Evolutionary conservation across 257 asterid species (phyloP), one percentile per base, ranked within the genome.

Genomic region (Nicotiana obtusifolia): DNA sequence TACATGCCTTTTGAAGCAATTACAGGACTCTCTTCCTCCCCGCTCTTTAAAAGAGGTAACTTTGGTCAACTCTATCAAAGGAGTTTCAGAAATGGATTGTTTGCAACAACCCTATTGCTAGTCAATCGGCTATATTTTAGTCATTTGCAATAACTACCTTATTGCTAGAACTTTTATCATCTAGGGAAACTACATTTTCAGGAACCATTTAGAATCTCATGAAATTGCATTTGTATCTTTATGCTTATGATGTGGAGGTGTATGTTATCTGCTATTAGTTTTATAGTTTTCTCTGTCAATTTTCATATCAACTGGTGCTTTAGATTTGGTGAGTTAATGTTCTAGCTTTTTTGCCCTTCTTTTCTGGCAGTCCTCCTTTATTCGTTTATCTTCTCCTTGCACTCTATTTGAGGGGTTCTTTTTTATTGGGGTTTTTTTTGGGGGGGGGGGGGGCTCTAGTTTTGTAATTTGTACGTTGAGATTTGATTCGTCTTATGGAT

Each of bases 1-100:
- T 83, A 91, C 93, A 83, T 85, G 85, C 85, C 97, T 90, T 87
- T 91, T 95, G 80, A 89, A 86, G 93, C 97, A 92, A 89, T 92
- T 95, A 47, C 98, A 95, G 88, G 99, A 95, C 85, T 93, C 99
- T 73, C 98, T 95, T 62, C 99, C 99, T 80, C 98, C 99, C 35
- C 95, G 99, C 64, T 90, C 95, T 68, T 66, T 92, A 80, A 84
- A 91, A 87, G 99, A 95, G 99, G 99, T 93, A 87, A 80, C 64
- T 54, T 31, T 52, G 61, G 79, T 44, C 3, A 44, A 44, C 78
- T 14, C 47, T 44, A 44, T 10, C 41, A 3, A 47, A 22, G 79
- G 79, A 49, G 33, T 15, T 73, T 7, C 62, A 49, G 16, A 15
- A 49, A 47, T 49, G 16, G 9, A 5, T 49, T 47, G 62, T 73